Conservation (phyloP, 768 basidiomycete species). For the Termitomyces sp. region DNA sequence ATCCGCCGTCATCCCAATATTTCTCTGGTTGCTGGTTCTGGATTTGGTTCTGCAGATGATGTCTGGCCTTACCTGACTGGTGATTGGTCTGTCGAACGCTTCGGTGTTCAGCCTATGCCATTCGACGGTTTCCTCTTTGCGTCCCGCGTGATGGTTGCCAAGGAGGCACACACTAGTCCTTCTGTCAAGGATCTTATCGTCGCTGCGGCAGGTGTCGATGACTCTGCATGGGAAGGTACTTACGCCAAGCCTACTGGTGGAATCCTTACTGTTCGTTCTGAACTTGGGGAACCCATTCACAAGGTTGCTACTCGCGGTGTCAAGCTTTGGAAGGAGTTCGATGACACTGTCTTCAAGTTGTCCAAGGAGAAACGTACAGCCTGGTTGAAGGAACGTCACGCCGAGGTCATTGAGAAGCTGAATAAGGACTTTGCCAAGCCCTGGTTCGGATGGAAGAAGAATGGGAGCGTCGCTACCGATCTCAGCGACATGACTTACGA, state of each 20-base stretch:
- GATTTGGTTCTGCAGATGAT: constrained; percentile 93
- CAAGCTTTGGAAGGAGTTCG: constrained; percentile 99
- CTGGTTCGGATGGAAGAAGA: constrained; percentile 97
- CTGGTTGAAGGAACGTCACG: constrained; percentile 84
- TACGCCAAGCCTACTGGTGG: constrained; percentile 94
- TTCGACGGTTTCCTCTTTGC: constrained; percentile 98
- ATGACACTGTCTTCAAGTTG: constrained; percentile 91
- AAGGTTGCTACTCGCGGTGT: constrained; percentile 97
- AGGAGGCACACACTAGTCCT: constrained; percentile 93
- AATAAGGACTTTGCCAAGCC: constrained; percentile 96
- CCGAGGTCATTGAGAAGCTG: constrained; percentile 85
- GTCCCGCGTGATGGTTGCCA: constrained; percentile 97
- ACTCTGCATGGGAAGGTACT: constrained; percentile 90
- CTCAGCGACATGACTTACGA: constrained; percentile 98
- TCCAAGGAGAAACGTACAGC: constrained; percentile 91
- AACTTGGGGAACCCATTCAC: constrained; percentile 98
- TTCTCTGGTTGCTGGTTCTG: constrained; percentile 87
- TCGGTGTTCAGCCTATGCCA: constrained; percentile 90
- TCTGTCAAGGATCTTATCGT: constrained; percentile 97
- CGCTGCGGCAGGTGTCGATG: constrained; percentile 86
- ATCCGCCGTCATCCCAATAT: constrained; percentile 91
- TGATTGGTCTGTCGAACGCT: constrained; percentile 84
- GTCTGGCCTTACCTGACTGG: constrained; percentile 96
- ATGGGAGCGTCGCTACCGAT: constrained; percentile 76
- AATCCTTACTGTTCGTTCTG: constrained; percentile 93